Evolutionary conservation across 768 basidiomycete species (phyloP).

Genomic region (Imleria badia): DNA sequence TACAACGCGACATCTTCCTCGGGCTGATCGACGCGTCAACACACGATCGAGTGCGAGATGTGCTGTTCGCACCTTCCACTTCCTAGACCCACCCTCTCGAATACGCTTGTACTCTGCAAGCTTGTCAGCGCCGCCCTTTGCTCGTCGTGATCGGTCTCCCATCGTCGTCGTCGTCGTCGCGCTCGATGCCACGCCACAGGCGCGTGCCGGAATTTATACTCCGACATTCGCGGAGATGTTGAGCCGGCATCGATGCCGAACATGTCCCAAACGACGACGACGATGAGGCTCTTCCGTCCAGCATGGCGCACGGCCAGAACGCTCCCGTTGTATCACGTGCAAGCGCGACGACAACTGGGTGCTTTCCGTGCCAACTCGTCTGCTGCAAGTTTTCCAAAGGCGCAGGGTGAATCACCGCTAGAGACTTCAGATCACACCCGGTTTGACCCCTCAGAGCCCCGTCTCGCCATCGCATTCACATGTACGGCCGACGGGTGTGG

Average conservation of each 20-base stretch:
- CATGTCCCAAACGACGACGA: not conserved
- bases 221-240: constrained; percentile 22
- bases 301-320: constrained; percentile 42
- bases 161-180: constrained; percentile 13
- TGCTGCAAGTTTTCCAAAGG: not conserved
- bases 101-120: constrained; percentile 61
- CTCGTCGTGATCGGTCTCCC: constrained; percentile 30
- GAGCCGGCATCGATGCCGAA: constrained; percentile 15
- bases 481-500: constrained; percentile 77
- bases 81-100: constrained; percentile 57
- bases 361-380: constrained; percentile 23
- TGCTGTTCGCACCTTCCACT: constrained; percentile 50
- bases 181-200: constrained; percentile 24
- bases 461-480: constrained; percentile 78
- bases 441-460: constrained; percentile 52
- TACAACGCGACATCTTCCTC: constrained; percentile 72
- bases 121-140: constrained; percentile 36
- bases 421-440: constrained; percentile 16
- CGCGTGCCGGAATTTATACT: constrained; percentile 25
- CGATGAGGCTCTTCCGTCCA: constrained; percentile 42
- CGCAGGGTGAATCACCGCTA: not conserved
- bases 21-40: constrained; percentile 33
- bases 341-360: constrained; percentile 38
- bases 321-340: constrained; percentile 33
- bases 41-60: not conserved